Conservation (phyloP, 257 asterid genomes). For the Gentiana macrophylla region DNA sequence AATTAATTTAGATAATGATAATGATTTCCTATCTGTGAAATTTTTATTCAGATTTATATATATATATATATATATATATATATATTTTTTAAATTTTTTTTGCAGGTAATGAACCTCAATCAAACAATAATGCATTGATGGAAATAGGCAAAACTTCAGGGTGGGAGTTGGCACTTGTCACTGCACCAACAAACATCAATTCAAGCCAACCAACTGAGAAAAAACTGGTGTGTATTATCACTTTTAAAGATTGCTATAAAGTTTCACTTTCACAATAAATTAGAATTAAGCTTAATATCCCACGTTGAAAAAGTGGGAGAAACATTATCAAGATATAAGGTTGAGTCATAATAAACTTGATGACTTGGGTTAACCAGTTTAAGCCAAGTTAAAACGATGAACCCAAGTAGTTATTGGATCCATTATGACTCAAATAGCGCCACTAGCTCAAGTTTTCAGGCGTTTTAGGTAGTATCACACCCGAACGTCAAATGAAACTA, state of each 20-base stretch:
- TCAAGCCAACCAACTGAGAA: conserved; percentile 25
- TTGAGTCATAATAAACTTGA: too few species aligned
- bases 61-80: not conserved
- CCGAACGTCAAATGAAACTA: too few species aligned
- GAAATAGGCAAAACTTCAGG: conserved; percentile 41
- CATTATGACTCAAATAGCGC: too few species aligned
- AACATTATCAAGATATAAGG: too few species aligned
- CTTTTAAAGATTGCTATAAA: not conserved
- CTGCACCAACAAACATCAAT: conserved; percentile 52
- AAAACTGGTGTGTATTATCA: conserved; percentile 32
- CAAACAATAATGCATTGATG: conserved; percentile 16
- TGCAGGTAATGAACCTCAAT: conserved; percentile 32
- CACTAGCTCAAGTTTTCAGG: too few species aligned
- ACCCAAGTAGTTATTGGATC: too few species aligned
- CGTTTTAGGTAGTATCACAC: too few species aligned
- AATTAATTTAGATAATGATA: conserved; percentile 2
- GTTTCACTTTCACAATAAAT: too few species aligned
- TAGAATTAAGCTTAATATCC: too few species aligned
- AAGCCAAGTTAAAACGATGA: too few species aligned
- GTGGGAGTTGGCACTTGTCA: conserved; percentile 86
- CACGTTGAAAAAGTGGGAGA: too few species aligned
- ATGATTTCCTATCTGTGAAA: not conserved
- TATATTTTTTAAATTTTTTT: not conserved
- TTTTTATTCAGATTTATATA: not conserved
- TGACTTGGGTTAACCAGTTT: too few species aligned